Conservation (phyloP, 306 rosid species). For the Prinsepia uniflora region DNA sequence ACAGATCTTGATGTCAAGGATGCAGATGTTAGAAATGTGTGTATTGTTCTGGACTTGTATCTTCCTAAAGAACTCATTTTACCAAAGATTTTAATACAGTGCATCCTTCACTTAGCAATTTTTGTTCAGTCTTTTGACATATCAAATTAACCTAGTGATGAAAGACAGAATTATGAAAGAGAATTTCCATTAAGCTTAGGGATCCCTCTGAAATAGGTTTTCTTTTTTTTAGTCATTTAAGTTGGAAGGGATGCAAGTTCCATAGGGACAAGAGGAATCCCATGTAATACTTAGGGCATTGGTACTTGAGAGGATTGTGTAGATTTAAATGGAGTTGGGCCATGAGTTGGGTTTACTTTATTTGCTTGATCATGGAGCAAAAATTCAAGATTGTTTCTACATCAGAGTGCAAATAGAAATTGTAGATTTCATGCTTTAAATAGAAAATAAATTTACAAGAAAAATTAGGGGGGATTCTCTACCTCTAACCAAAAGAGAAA, state of each 20-base stretch:
- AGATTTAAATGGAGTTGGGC: neutral
- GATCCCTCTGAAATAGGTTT: neutral
- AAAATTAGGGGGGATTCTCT: neutral
- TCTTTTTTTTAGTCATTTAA: too few relatives aligned
- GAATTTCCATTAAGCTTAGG: neutral
- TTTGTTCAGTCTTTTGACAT: neutral
- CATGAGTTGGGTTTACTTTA: neutral
- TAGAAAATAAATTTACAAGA: too few relatives aligned
- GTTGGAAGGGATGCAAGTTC: neutral
- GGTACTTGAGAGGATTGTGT: neutral
- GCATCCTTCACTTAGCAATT: neutral
- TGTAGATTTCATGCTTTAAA: neutral
- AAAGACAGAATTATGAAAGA: neutral
- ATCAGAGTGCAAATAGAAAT: neutral
- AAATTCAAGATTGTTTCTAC: neutral
- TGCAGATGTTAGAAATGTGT: constrained; percentile 86
- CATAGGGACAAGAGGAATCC: neutral
- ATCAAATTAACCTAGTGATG: too few relatives aligned
- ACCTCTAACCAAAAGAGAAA: too few relatives aligned
- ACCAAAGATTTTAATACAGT: neutral
- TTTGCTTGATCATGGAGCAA: neutral
- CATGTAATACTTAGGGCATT: neutral
- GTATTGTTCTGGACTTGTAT: constrained; percentile 20
- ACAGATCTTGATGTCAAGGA: constrained; percentile 85
- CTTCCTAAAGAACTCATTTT: neutral